These are phyloP conservation scores for Nakazawaea peltata DNA, from an alignment of 805 yeast genomes.

Conservation along the genomic window DNA sequence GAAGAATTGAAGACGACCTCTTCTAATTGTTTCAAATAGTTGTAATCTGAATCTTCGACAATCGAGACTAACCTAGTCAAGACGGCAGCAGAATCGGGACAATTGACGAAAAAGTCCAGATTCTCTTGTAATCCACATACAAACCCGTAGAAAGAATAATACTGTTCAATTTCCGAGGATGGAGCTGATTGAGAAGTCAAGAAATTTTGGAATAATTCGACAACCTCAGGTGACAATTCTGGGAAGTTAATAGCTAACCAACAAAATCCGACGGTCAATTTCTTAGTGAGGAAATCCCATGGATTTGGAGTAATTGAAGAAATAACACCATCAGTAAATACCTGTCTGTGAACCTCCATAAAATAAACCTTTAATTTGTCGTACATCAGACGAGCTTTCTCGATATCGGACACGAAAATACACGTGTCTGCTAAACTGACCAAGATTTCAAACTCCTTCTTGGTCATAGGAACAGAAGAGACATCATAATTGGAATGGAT, in stretches of 20 bases:
- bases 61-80: background rate
- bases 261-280: slow-evolving; percentile 24
- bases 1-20: background rate
- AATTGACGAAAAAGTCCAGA: background rate
- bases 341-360: slow-evolving; percentile 41
- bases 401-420: slow-evolving; percentile 21
- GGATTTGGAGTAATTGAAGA: slow-evolving; percentile 28
- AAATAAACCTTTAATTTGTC: slow-evolving; percentile 38
- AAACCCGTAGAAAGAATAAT: slow-evolving; percentile 30
- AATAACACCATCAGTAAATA: slow-evolving; percentile 30
- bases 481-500: slow-evolving; percentile 13
- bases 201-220: slow-evolving; percentile 11
- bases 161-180: slow-evolving; percentile 13
- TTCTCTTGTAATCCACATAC: slow-evolving; percentile 21
- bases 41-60: slow-evolving; percentile 33
- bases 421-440: slow-evolving; percentile 36
- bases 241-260: slow-evolving; percentile 20
- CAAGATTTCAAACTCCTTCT: slow-evolving; percentile 47
- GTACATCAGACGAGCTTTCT: slow-evolving; percentile 32
- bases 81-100: background rate
- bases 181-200: background rate
- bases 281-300: slow-evolving; percentile 28
- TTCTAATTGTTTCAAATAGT: slow-evolving; percentile 45
- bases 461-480: slow-evolving; percentile 31
- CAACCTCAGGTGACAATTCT: slow-evolving; percentile 14